phyloP scores from a whole-genome alignment of 371 early-diverging fungal species.

The Nematocida ironsii region DNA sequence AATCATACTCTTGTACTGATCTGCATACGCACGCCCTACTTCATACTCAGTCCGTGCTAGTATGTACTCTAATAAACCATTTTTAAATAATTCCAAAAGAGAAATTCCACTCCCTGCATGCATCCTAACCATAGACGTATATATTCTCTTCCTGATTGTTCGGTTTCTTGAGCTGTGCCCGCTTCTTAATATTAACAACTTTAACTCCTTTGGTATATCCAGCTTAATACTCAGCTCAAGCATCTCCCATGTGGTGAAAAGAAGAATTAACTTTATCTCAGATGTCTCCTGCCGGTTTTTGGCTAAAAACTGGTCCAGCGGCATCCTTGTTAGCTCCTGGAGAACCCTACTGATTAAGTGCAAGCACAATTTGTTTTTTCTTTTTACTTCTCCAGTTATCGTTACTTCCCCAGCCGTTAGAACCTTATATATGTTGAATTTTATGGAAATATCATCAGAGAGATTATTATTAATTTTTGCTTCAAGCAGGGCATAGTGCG shows the following conservation, averaged over 20 bases:
- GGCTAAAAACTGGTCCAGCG: neutral
- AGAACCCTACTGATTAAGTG: neutral
- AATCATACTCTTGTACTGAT: slow-evolving; percentile 3
- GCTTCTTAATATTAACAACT: neutral
- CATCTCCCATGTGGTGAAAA: slow-evolving; percentile 44
- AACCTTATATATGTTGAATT: slow-evolving; percentile 34
- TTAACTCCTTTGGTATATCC: neutral
- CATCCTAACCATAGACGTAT: neutral
- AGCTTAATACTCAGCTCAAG: slow-evolving; percentile 4
- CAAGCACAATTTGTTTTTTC: neutral
- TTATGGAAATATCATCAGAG: neutral
- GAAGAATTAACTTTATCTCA: neutral
- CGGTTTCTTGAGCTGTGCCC: neutral
- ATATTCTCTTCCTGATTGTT: neutral
- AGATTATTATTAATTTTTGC: neutral
- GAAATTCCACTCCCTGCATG: neutral
- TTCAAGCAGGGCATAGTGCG: slow-evolving; percentile 20
- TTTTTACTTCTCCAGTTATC: slow-evolving; percentile 14
- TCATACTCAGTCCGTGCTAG: neutral
- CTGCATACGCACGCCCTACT: neutral
- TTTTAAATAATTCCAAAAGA: neutral
- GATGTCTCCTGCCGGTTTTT: neutral
- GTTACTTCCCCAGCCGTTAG: slow-evolving; percentile 11
- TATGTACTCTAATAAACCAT: slow-evolving; percentile 8
- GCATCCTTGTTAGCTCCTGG: neutral